These are phyloP conservation scores for Bipolaris oryzae DNA, from an alignment of 2,329 filamentous ascomycete genomes.

Conservation along the genomic window DNA sequence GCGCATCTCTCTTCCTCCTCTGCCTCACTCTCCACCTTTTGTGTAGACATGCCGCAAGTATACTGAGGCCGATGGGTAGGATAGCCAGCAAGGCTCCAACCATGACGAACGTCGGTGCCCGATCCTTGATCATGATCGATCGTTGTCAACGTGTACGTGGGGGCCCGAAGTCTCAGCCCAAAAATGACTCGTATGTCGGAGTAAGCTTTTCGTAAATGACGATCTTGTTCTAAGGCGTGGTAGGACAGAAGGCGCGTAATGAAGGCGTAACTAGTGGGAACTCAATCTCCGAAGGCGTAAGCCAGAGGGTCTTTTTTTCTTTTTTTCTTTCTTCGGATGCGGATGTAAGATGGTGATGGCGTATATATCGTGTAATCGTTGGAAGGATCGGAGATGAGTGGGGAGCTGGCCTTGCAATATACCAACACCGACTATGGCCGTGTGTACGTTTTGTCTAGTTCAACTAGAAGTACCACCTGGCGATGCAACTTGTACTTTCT, in stretches of 20 bases:
- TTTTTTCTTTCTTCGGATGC: neutral
- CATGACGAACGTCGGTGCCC: neutral
- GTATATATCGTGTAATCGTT: too few relatives aligned
- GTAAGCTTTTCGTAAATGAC: neutral
- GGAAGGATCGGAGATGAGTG: neutral
- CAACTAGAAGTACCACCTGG: too few relatives aligned
- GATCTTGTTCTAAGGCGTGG: neutral
- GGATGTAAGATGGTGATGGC: neutral
- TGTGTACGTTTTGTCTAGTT: too few relatives aligned
- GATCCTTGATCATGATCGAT: conserved; percentile 4
- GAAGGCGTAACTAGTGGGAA: too few relatives aligned
- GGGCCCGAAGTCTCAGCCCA: neutral
- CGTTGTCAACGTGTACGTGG: neutral
- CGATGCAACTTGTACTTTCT: too few relatives aligned
- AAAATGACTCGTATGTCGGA: neutral
- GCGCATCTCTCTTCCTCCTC: neutral
- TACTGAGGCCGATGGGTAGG: neutral
- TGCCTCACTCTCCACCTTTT: neutral
- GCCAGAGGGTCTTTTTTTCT: neutral
- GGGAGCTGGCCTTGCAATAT: too few relatives aligned
- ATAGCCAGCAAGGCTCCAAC: neutral
- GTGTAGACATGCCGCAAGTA: neutral
- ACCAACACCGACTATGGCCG: too few relatives aligned
- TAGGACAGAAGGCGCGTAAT: neutral
- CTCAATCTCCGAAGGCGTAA: neutral